These are phyloP conservation scores for Litsea cubeba DNA, from an alignment of 164 flowering plant species.

Conservation along the genomic window DNA sequence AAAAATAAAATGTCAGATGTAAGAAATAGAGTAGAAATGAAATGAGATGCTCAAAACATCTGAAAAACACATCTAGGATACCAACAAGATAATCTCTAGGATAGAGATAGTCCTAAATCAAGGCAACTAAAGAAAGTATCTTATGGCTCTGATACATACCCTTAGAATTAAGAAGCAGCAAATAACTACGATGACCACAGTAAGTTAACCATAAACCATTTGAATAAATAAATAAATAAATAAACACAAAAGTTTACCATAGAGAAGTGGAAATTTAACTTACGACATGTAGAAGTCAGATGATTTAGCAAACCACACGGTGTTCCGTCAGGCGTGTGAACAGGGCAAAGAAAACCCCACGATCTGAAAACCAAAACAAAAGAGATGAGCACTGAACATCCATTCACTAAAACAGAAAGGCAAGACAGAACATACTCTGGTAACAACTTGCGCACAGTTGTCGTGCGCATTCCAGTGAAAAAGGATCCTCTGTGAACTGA, in stretches of 20 bases:
- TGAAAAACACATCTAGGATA: too few species aligned
- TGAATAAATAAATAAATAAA: neutral
- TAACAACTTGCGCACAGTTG: constrained; percentile 91
- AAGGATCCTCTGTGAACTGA: constrained; percentile 94
- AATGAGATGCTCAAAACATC: too few species aligned
- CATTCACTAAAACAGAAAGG: neutral
- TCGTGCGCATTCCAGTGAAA: constrained; percentile 88
- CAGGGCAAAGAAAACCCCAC: constrained; percentile 98
- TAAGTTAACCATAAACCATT: too few species aligned
- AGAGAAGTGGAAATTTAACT: constrained; percentile 26
- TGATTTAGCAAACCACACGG: constrained; percentile 97
- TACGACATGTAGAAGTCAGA: constrained; percentile 70
- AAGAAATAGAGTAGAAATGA: too few species aligned
- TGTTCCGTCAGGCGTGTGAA: constrained; percentile 97
- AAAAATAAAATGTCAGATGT: too few species aligned
- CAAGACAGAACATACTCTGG: constrained; percentile 73
- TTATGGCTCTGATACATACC: too few species aligned
- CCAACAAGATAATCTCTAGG: too few species aligned
- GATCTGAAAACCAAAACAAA: constrained; percentile 40
- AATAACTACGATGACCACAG: too few species aligned
- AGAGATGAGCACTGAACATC: neutral
- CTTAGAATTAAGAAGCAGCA: too few species aligned
- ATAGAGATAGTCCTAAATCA: too few species aligned
- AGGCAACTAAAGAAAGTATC: too few species aligned
- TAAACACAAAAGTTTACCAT: neutral